Evolutionary conservation across 2,329 filamentous ascomycete species (phyloP), one percentile per base, ranked within the genome.

Genomic region (Colletotrichum endophyticum): DNA sequence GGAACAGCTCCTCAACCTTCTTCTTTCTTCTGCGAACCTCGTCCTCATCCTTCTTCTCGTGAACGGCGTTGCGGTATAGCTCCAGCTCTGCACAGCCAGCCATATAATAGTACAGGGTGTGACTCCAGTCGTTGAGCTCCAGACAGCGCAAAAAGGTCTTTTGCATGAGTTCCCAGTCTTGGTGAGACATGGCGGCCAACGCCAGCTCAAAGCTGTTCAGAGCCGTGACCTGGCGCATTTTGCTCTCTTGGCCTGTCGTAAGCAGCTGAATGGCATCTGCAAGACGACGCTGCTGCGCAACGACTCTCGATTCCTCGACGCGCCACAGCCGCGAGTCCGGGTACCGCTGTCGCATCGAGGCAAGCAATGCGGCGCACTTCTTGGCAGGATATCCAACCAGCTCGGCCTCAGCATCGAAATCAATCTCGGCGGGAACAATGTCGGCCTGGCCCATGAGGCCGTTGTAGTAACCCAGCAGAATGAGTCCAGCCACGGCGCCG

Each of bases 91-190:
- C 93, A 15, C 91, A 90, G 9, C 93, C 97, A 3, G 95, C 94
- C 78, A 98, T 94, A 85, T 96, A 99, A 83, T 95, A 95, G 86
- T 99, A 99, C 70, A 99, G 84, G 0, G 94, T 92, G 69, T 96
- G 95, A 72, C 94, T 96, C 97, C 97, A 99, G 80, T 95, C 95
- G 85, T 98, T 98, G 72, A 97, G 89, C 71, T 95, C 93, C 13
- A 95, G 88, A 79, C 95, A 96, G 78, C 91, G 83, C 56, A 96
- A 84, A 84, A 98, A 99, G 1, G 92, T 90, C 73, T 94, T 89
- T 5, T 95, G 91, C 84, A 95, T 96, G 6, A 93, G 88, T 9
- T 91, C 85, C 87, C 96, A 98, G 78, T 94, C 89, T 83, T 98
- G 95, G 22, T 94, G 85, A 81, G 94, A 96, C 92, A 98, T 94